Conservation (phyloP, 441 rosid species). For the Bruguiera hainesii region DNA sequence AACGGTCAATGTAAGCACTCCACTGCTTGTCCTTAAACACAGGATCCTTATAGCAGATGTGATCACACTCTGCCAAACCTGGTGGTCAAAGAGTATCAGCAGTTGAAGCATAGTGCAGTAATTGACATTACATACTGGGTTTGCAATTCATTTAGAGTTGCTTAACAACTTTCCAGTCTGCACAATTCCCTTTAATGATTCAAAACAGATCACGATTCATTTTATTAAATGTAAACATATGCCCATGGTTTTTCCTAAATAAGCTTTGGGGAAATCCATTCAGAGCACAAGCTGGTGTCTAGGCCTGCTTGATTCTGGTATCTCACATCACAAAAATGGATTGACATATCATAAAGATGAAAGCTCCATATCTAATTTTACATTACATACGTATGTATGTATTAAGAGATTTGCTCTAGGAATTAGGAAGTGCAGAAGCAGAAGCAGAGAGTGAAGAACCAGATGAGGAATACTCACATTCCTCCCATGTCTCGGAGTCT, state of each 20-base stretch:
- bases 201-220: too few species aligned
- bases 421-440: too few species aligned
- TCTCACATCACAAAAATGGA: too few species aligned
- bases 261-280: not conserved
- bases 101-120: slow-evolving; percentile 6
- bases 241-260: too few species aligned
- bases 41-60: slow-evolving; percentile 93
- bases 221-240: too few species aligned
- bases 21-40: slow-evolving; percentile 83
- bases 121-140: not conserved
- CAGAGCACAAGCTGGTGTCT: not conserved
- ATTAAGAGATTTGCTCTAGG: too few species aligned
- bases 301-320: too few species aligned
- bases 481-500: slow-evolving; percentile 88
- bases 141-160: not conserved
- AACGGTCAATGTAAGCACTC: slow-evolving; percentile 92
- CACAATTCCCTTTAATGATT: too few species aligned
- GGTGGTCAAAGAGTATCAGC: slow-evolving; percentile 20
- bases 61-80: slow-evolving; percentile 77
- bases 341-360: too few species aligned
- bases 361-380: too few species aligned
- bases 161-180: not conserved
- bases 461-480: slow-evolving; percentile 55
- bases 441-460: too few species aligned
- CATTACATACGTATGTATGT: too few species aligned